Conservation (phyloP, 176 grass and related monocot species). For the Oropetium thomaeum region DNA sequence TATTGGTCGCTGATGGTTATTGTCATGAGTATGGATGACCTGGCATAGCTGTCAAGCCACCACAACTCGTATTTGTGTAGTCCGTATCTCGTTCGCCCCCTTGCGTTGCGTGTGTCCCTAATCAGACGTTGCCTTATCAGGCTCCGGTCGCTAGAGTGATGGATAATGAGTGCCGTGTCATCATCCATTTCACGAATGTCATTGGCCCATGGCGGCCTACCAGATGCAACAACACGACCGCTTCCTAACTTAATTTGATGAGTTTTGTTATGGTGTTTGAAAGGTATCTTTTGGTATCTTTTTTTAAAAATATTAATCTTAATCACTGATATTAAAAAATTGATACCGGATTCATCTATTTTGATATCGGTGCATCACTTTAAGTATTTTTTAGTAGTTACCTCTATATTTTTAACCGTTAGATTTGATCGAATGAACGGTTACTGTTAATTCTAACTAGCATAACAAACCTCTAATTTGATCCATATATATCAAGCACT, state of each 20-base stretch:
- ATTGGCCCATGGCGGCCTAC: conserved; percentile 18
- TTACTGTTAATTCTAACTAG: too few species aligned
- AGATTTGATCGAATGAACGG: too few species aligned
- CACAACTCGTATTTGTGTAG: background rate
- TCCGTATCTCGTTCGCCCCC: background rate
- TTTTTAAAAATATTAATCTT: too few species aligned
- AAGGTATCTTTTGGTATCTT: too few species aligned
- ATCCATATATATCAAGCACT: too few species aligned
- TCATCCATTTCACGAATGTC: conserved; percentile 2
- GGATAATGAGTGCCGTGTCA: conserved; percentile 5
- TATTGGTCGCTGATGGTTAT: background rate
- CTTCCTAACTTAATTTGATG: conserved; percentile 13
- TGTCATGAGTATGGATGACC: conserved; percentile 28
- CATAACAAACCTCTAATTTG: too few species aligned
- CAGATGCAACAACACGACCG: background rate
- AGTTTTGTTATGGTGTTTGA: too few species aligned
- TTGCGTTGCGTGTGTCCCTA: background rate
- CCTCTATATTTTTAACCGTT: too few species aligned
- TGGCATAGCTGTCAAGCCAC: conserved; percentile 20
- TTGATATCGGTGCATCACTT: too few species aligned
- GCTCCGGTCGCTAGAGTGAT: background rate
- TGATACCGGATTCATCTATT: too few species aligned
- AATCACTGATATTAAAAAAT: too few species aligned
- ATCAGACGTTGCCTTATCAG: conserved; percentile 15
- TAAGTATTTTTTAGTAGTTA: too few species aligned